Evolutionary conservation across 2,329 filamentous ascomycete genomes (phyloP).

Genomic region (Trichophyton verrucosum): DNA sequence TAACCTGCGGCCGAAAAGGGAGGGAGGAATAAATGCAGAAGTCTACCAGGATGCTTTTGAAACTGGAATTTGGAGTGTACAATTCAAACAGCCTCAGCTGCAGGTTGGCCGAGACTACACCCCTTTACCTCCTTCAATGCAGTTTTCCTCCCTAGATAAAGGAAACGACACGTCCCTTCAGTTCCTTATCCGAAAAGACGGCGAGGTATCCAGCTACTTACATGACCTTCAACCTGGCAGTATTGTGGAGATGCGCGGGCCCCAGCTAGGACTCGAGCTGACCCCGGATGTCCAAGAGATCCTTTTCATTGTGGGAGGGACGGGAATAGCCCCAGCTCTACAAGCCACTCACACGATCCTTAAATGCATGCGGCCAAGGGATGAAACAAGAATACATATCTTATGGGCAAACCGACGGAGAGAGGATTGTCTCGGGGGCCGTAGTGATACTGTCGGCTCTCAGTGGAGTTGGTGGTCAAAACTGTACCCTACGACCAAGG

Average conservation of each 20-base stretch:
- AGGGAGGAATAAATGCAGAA: constrained; percentile 19
- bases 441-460: constrained; percentile 36
- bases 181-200: constrained; percentile 71
- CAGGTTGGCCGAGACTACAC: constrained; percentile 91
- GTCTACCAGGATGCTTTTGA: constrained; percentile 41
- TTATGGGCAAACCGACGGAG: constrained; percentile 67
- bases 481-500: constrained; percentile 14
- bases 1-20: constrained; percentile 26
- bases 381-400: constrained; percentile 49
- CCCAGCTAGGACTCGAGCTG: constrained; percentile 55
- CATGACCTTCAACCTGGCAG: constrained; percentile 50
- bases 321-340: constrained; percentile 79
- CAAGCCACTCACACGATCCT: constrained; percentile 58
- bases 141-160: constrained; percentile 9
- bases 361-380: constrained; percentile 19
- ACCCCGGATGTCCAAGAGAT: constrained; percentile 46
- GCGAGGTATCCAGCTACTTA: constrained; percentile 78
- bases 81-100: constrained; percentile 87
- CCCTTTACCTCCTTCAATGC: constrained; percentile 52
- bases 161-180: constrained; percentile 40
- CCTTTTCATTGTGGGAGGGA: constrained; percentile 82
- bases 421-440: constrained; percentile 53
- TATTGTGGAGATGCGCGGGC: constrained; percentile 64
- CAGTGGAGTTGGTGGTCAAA: constrained; percentile 22
- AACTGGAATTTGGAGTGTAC: constrained; percentile 69